Evolutionary conservation across 805 yeast genomes (phyloP), one percentile per base, ranked within the genome.

Genomic region (Lipomyces japonicus): DNA sequence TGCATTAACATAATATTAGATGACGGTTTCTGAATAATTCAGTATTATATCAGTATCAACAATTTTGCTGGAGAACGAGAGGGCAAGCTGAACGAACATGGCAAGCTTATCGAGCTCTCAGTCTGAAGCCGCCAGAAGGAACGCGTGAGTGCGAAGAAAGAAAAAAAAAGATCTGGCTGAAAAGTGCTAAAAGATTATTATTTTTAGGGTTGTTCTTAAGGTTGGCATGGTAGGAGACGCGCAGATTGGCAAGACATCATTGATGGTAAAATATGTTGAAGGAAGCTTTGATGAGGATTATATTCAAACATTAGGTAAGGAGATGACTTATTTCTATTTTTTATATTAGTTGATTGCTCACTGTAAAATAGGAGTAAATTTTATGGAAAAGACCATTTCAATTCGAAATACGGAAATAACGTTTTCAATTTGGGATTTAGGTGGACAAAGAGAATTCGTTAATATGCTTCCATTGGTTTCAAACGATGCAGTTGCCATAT

Each of bases 231-330:
- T 91, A 43, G 98, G 98, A 4, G 97, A 91, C 68, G 95, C 96
- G 1, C 95, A 88, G 63, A 89, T 90, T 4, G 98, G 98, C 3
- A 91, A 91, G 64, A 91, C 98, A 0, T 87, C 97, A 4, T 70
- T 91, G 51, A 90, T 91, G 97, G 96, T 90, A 22, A 89, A 91
- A 65, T 91, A 90, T 65, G 96, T 91, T n/a, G 96, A 91, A 64
- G 95, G 95, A 47, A 80, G 86, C 30, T 91, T 86, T 66, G 95
- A 89, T 64, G 93, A 87, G 63, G 88, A 84, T 53, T 91, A 91
- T 65, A 87, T 90, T 43, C 96, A 89, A 67, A 91, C 98, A 0
- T 71, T 57, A 21, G 57, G 57, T 53, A 39, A n/a, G 35, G 31
- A 28, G 12, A 28, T 7, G 10, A 22, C 38, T 19, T 21, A 24